Conservation (phyloP, 2,329 filamentous ascomycete species). For the Sordariomycetes sp. region DNA sequence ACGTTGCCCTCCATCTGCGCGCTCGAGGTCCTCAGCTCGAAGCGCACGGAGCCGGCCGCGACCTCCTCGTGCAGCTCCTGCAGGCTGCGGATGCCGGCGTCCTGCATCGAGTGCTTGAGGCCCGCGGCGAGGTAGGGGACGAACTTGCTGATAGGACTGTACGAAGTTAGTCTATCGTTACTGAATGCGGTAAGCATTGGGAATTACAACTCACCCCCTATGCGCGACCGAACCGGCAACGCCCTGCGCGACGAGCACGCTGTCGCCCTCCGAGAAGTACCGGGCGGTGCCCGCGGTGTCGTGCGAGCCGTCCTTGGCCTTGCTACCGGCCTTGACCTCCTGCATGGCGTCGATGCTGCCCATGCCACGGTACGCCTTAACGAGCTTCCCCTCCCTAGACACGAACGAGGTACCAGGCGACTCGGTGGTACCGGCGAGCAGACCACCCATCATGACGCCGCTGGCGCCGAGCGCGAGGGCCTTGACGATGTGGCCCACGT, state of each 20-base stretch:
- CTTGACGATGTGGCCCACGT: conserved; percentile 98
- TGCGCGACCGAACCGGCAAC: conserved; percentile 79
- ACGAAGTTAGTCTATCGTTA: conserved; percentile 15
- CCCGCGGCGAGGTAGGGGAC: conserved; percentile 91
- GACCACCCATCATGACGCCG: conserved; percentile 98
- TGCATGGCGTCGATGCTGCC: conserved; percentile 99
- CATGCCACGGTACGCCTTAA: conserved; percentile 99
- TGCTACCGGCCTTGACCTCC: conserved; percentile 84
- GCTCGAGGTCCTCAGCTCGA: conserved; percentile 87
- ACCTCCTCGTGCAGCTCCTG: conserved; percentile 65
- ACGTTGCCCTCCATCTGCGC: conserved; percentile 95
- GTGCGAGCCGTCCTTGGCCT: conserved; percentile 58
- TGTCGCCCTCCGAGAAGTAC: conserved; percentile 96
- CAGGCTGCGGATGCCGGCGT: conserved; percentile 78
- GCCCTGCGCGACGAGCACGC: conserved; percentile 89
- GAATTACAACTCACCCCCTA: conserved; percentile 37
- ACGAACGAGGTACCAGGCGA: conserved; percentile 96
- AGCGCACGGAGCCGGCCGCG: conserved; percentile 62
- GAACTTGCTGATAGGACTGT: conserved; percentile 81
- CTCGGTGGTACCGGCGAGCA: conserved; percentile 92
- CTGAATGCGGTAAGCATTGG: neutral
- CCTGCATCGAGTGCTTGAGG: conserved; percentile 94
- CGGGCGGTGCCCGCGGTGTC: conserved; percentile 92
- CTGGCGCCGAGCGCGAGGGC: conserved; percentile 87
- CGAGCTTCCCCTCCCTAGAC: conserved; percentile 89